Base-by-base conservation (phyloP, 345 rosid genomes). In the Eucalyptus fibrosa region DNA sequence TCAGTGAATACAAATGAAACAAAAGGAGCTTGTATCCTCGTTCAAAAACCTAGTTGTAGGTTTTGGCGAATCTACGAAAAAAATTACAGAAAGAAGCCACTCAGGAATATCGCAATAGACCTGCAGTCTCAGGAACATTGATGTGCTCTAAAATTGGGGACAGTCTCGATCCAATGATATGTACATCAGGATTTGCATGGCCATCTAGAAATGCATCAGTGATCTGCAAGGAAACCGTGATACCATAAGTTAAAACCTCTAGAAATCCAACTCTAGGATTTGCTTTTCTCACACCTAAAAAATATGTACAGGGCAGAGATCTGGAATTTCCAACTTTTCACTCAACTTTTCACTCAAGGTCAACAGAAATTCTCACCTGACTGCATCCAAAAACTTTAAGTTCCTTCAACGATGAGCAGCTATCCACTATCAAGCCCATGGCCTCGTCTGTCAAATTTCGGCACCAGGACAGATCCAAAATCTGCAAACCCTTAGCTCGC, bases 391-490 rank as follows among this genome's bases (percentile, higher is more conserved):
- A 98, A 86, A 98, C 87, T 91, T 95, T 97, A 88, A 98, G 93
- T 90, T 94, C 91, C 92, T 89, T 93, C 93, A 98, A 86, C 42
- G 93, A 95, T 67, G 85, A 92, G 92, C 99, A 97, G 92, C 93
- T 94, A 94, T 98, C 99, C 32, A 95, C 99, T 90, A 97, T 95
- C 92, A 93, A 93, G 72, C 99, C 99, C 89, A 96, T 72, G 86
- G 96, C 96, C 87, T 94, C 93, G 42, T 98, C 89, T 8, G 94
- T 89, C 92, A 98, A 87, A 88, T 95, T 92, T 90, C 99, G 92
- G 92, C 99, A 98, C 94, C 95, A 98, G 7, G 99, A 98, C 30
- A 96, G 81, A 91, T 98, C 99, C 93, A 98, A 91, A 92, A 87
- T 93, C 88, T 86, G 89, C 92, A 98, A 90, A 47, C 93, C 93